A percentile compares a stretch with the other conserved stretches of the same genome.
phyloP scores from a whole-genome alignment of 1,284 basidiomycete species.

The Gomphus sp. region DNA sequence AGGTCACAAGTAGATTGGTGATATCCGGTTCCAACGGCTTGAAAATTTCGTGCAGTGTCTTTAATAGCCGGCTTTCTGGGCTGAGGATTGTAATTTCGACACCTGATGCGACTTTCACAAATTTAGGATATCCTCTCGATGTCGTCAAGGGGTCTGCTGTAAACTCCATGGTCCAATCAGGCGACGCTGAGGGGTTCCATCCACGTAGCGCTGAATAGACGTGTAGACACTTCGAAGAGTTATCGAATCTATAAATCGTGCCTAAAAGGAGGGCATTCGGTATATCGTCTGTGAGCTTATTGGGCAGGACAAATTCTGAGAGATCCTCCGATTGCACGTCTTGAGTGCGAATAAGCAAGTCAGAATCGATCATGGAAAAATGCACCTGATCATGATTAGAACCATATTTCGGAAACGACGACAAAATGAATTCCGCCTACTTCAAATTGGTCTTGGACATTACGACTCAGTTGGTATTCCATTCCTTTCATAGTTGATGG shows the following conservation, averaged over 20 bases:
- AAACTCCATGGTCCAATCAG: conserved; percentile 20
- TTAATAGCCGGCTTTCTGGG: conserved; percentile 15
- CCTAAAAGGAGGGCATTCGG: conserved; percentile 25
- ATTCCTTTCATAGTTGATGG: conserved; percentile 25
- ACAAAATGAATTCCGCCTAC: conserved; percentile 11
- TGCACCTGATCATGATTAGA: conserved; percentile 17
- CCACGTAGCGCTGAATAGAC: conserved; percentile 24
- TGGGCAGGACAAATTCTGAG: conserved; percentile 29
- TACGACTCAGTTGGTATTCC: conserved; percentile 23
- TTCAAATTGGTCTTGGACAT: conserved; percentile 16
- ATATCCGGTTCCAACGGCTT: conserved; percentile 22
- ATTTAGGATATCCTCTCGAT: background rate
- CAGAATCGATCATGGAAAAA: conserved; percentile 20
- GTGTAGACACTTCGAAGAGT: conserved; percentile 23
- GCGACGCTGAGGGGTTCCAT: conserved; percentile 16
- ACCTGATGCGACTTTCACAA: conserved; percentile 12
- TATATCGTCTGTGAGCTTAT: conserved; percentile 25
- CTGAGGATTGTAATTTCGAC: conserved; percentile 25
- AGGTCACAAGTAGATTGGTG: conserved; percentile 20
- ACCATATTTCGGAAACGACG: conserved; percentile 2
- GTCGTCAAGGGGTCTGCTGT: conserved; percentile 5
- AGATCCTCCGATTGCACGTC: conserved; percentile 2
- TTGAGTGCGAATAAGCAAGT: conserved; percentile 24
- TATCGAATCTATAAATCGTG: conserved; percentile 31
- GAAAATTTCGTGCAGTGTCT: conserved; percentile 23